Conservation (phyloP, 208 protist species). For the Phytomonas sp. region DNA sequence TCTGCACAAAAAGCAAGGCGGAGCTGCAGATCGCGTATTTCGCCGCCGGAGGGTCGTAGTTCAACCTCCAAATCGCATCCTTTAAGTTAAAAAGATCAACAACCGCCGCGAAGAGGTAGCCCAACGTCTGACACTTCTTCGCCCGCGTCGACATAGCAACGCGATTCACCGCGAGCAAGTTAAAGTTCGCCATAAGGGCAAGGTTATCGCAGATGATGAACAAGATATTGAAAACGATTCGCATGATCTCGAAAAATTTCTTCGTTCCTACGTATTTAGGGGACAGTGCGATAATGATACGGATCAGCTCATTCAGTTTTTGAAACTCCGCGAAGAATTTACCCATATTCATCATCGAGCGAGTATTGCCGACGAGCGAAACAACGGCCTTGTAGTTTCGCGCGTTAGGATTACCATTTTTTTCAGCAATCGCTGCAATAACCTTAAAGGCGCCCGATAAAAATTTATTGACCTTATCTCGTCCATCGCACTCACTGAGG, state of each 20-base stretch:
- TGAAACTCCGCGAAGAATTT: conserved; percentile 28
- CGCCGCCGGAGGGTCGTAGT: conserved; percentile 36
- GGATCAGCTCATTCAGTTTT: conserved; percentile 25
- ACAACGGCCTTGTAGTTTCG: neutral
- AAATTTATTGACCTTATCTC: conserved; percentile 52
- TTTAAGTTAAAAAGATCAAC: conserved; percentile 37
- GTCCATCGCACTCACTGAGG: conserved; percentile 30
- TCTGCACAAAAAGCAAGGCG: conserved; percentile 18
- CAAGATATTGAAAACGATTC: conserved; percentile 21
- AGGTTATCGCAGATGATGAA: conserved; percentile 44
- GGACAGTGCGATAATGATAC: conserved; percentile 31
- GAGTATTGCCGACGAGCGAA: conserved; percentile 16
- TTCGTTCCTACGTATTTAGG: conserved; percentile 27
- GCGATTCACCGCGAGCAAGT: conserved; percentile 6
- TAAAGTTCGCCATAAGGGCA: conserved; percentile 21
- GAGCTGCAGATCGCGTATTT: conserved; percentile 16
- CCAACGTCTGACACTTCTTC: conserved; percentile 6
- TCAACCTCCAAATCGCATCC: conserved; percentile 18
- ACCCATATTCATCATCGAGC: conserved; percentile 43
- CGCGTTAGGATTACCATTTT: neutral
- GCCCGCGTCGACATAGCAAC: neutral
- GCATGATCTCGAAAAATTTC: conserved; percentile 46
- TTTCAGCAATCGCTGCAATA: neutral
- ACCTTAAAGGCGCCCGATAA: conserved; percentile 25
- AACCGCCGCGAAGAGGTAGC: conserved; percentile 26